Percentiles rank a stretch among this genome's conserved stretches.
These are phyloP conservation scores for Geoglossum cookeanum DNA, from an alignment of 2,329 filamentous ascomycete species.

Conservation along the genomic window DNA sequence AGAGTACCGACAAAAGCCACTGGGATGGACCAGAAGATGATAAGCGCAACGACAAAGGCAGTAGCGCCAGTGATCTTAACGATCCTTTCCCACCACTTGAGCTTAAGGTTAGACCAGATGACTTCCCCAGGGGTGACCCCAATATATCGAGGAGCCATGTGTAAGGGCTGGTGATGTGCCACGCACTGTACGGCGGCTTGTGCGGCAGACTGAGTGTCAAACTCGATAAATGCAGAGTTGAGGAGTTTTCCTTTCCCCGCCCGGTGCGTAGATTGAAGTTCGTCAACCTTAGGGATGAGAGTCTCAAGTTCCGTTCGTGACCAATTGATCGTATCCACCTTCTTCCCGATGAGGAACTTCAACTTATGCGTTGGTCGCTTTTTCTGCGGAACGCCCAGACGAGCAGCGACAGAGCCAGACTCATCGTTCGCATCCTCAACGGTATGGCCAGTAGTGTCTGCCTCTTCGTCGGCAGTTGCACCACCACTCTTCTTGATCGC, in stretches of 20 bases:
- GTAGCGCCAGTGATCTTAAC: constrained; percentile 50
- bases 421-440: constrained; percentile 41
- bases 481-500: constrained; percentile 39
- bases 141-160: constrained; percentile 72
- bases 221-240: constrained; percentile 79
- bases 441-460: constrained; percentile 21
- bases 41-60: constrained; percentile 53
- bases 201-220: constrained; percentile 61
- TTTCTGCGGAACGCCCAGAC: constrained; percentile 48
- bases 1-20: constrained; percentile 67
- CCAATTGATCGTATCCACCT: constrained; percentile 91
- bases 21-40: constrained; percentile 72
- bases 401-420: constrained; percentile 50
- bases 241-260: constrained; percentile 45
- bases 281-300: constrained; percentile 51
- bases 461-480: constrained; percentile 23
- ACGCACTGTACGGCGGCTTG: constrained; percentile 76
- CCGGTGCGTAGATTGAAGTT: constrained; percentile 47
- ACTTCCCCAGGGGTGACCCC: constrained; percentile 68
- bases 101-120: constrained; percentile 68
- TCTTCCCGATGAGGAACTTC: constrained; percentile 56
- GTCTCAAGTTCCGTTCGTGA: constrained; percentile 58
- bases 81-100: constrained; percentile 74
- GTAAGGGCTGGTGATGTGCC: constrained; percentile 68
- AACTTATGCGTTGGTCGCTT: constrained; percentile 59